phyloP scores from a whole-genome alignment of 1,284 basidiomycete genomes.

The Leccinum holopus region DNA sequence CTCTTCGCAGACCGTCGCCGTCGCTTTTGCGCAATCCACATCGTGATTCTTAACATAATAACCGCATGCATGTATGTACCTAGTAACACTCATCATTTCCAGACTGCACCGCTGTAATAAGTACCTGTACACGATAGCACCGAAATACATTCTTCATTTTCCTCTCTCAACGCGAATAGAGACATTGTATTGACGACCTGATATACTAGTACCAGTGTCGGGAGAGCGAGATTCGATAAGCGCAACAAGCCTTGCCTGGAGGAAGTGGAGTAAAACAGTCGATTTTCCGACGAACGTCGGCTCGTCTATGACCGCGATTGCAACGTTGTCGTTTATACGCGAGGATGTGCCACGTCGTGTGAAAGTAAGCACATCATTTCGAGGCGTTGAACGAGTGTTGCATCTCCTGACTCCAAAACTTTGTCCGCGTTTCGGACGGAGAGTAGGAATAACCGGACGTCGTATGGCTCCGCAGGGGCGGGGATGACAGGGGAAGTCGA shows the following conservation, averaged over 20 bases:
- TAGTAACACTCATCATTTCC: conserved; percentile 6
- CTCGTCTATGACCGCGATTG: conserved; percentile 82
- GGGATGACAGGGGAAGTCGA: conserved; percentile 1
- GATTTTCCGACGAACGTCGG: conserved; percentile 91
- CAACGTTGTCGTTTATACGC: conserved; percentile 50
- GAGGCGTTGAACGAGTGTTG: conserved; percentile 70
- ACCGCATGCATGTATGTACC: conserved; percentile 7
- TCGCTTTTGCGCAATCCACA: conserved; percentile 77
- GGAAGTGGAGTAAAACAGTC: conserved; percentile 53
- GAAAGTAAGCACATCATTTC: conserved; percentile 81
- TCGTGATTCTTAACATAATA: conserved; percentile 16
- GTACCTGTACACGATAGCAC: conserved; percentile 9
- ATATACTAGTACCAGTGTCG: not conserved
- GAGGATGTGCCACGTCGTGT: conserved; percentile 35
- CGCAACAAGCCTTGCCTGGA: conserved; percentile 40
- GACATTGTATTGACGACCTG: conserved; percentile 15
- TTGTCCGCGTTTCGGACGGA: conserved; percentile 94
- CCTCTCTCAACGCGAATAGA: conserved; percentile 44
- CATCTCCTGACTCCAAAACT: conserved; percentile 66
- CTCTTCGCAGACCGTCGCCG: conserved; percentile 62
- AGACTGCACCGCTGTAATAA: conserved; percentile 1
- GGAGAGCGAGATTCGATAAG: conserved; percentile 12
- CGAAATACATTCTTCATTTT: conserved; percentile 13
- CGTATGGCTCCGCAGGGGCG: conserved; percentile 42
- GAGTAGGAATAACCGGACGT: conserved; percentile 79